phyloP scores from a whole-genome alignment of 768 basidiomycete species.

The Russula abietina region DNA sequence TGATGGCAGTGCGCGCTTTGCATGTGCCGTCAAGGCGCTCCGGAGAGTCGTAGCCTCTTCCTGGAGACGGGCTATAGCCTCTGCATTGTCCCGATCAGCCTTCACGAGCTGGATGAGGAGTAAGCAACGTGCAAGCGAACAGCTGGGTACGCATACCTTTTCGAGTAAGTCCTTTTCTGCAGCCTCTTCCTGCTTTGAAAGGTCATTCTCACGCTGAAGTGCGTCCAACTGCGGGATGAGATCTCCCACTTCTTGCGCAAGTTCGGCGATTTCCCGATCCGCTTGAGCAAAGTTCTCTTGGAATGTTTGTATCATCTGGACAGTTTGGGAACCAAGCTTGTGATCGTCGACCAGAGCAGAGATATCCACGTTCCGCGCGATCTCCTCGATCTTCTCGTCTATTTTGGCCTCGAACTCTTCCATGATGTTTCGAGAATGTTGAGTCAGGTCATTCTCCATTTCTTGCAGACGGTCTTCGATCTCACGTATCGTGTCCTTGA shows the following conservation, averaged over 20 bases:
- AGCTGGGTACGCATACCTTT: constrained; percentile 24
- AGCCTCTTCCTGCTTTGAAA: constrained; percentile 25
- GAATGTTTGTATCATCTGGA: constrained; percentile 5
- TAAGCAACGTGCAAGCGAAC: background rate
- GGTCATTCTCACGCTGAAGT: constrained; percentile 9
- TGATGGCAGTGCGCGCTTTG: background rate
- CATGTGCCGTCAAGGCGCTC: constrained; percentile 7
- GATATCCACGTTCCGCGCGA: constrained; percentile 8
- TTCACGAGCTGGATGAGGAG: constrained; percentile 16
- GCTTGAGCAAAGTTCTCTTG: constrained; percentile 10
- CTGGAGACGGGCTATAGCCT: constrained; percentile 12
- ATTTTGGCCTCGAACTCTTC: constrained; percentile 19
- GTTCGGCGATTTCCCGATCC: constrained; percentile 20
- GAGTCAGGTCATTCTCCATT: constrained; percentile 22
- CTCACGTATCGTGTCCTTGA: constrained; percentile 15
- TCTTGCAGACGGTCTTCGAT: constrained; percentile 21
- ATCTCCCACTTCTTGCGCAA: constrained; percentile 20
- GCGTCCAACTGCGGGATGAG: constrained; percentile 11
- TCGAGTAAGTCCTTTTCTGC: constrained; percentile 20
- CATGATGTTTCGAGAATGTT: constrained; percentile 15
- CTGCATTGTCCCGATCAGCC: constrained; percentile 9
- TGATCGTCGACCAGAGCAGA: background rate
- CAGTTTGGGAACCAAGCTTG: constrained; percentile 4
- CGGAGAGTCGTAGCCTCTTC: constrained; percentile 3
- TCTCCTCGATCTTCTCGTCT: constrained; percentile 24